Evolutionary conservation across 106 monocot genomes (phyloP).

Genomic region (Chionographis japonica): DNA sequence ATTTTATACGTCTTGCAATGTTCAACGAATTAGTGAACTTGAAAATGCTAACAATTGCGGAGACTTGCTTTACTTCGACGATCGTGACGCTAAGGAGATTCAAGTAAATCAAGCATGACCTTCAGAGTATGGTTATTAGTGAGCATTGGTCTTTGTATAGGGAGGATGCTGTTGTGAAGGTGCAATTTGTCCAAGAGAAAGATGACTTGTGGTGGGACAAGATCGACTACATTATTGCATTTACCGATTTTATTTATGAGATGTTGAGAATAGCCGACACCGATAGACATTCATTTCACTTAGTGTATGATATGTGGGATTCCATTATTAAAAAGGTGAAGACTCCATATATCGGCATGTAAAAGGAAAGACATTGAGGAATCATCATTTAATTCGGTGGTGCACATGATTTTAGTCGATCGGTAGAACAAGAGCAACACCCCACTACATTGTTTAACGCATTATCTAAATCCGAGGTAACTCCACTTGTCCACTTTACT

Average conservation of each 20-base stretch:
- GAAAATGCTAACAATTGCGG: background rate
- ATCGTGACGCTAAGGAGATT: slow-evolving; percentile 6
- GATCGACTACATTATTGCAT: slow-evolving; percentile 6
- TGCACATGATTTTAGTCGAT: background rate
- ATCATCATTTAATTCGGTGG: background rate
- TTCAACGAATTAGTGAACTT: background rate
- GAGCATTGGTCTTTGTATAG: background rate
- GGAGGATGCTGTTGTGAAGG: background rate
- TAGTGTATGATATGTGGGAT: slow-evolving; percentile 2
- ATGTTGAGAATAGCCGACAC: slow-evolving; percentile 6
- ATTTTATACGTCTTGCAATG: slow-evolving; percentile 1
- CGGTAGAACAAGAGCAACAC: slow-evolving; percentile 7
- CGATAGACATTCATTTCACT: background rate
- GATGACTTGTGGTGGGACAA: slow-evolving; percentile 7
- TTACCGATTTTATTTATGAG: slow-evolving; percentile 8
- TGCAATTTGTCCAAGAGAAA: background rate
- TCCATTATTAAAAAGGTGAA: background rate
- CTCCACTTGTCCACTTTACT: too few species aligned
- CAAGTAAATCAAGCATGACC: background rate
- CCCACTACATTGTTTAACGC: slow-evolving; percentile 3
- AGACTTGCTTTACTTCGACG: background rate
- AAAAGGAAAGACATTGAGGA: background rate
- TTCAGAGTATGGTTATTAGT: background rate
- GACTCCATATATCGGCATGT: background rate
- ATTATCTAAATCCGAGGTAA: slow-evolving; percentile 1